Base-by-base conservation (phyloP, 139 green algal species). In the Coelastrella sp. region DNA sequence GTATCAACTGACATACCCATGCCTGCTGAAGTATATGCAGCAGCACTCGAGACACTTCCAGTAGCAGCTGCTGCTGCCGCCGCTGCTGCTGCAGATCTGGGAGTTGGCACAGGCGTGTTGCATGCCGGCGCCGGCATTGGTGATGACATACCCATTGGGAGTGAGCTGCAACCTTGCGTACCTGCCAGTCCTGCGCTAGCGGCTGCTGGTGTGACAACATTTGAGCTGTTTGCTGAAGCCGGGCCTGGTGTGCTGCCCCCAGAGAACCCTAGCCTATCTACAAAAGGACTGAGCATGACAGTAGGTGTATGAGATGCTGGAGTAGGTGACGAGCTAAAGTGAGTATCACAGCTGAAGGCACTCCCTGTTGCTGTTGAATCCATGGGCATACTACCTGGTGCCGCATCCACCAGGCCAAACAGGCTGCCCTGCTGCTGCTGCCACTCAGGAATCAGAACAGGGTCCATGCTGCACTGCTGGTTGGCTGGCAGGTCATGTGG, bases 341-440 rank as follows among this genome's bases (percentile, higher is more conserved):
- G 17, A 3, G 68, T 88, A 22, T 88, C 68, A 57, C 83, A 88
- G 54, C 65, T 80, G 83, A 88, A 88, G 68, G 83, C 83, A 73
- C 83, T 80, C 66, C 83, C 64, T 17, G 16, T 57, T 56, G 47
- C 56, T 23, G 16, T 22, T 14, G 68, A 58, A n/a, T 80, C 83
- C 7, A 88, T 54, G 4, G 32, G 11, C 23, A 88, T 20, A 60
- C 66, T 23, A 5, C 47, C 66, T 59, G 83, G 19, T 14, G 68
- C 83, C 22, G 83, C 32, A 73, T 88, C 68, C 3, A 80, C 66
- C 5, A 88, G 54, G 47, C 83, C 61, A 60, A 88, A 88, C 83
- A 88, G 68, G 22, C 83, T 88, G 66, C 83, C 64, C 8, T 80
- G 83, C 54, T 88, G 82, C 82, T 87, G 83, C 83, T 88, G 83